Base-by-base conservation (phyloP, 805 yeast species). In the Saccharomycopsis sp. region DNA sequence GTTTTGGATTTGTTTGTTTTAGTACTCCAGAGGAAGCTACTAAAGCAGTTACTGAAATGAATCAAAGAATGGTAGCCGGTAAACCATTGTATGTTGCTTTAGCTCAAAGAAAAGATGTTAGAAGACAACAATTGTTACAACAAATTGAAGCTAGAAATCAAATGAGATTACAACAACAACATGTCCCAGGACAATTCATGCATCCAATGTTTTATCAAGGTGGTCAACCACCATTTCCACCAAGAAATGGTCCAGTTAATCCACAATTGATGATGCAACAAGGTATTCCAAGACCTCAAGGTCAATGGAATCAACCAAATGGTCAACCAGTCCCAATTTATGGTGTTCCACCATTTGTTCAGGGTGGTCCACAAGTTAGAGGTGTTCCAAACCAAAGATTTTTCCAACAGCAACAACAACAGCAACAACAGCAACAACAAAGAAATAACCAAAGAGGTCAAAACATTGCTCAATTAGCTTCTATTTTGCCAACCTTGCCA, bases 1-100 rank as follows among this genome's bases (percentile, higher is more conserved):
- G 97, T 56, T 93, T 93, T 66, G 98, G 98, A 62, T 93, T 93
- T 65, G 98, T 93, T 58, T 88, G 98, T 72, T 93, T 82, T 84
- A 80, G 96, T 46, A 69, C 93, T 54, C 96, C 97, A 62, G 98
- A 93, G 69, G 98, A 93, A 79, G 98, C 98, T 57, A 85, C 96
- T 60, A 88, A 87, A 73, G 98, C 98, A 55, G 87, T 90, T 66
- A 77, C 90, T 58, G 98, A 90, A 75, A 89, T 90, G 96, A 88
- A 90, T 79, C 96, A 88, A 72, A 85, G 88, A 66, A 84, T 90
- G 82, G 79, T 93, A 58, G 81, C 79, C 58, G 87, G 89, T 65
- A 93, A 93, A 78, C 98, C 97, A 60, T 76, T 93, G 64, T 93
- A 90, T 67, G 98, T 93, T 70, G 96, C 97, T 51, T 80, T 93